phyloP scores from a whole-genome alignment of 176 grass and related monocot genomes.

The Lolium perenne region DNA sequence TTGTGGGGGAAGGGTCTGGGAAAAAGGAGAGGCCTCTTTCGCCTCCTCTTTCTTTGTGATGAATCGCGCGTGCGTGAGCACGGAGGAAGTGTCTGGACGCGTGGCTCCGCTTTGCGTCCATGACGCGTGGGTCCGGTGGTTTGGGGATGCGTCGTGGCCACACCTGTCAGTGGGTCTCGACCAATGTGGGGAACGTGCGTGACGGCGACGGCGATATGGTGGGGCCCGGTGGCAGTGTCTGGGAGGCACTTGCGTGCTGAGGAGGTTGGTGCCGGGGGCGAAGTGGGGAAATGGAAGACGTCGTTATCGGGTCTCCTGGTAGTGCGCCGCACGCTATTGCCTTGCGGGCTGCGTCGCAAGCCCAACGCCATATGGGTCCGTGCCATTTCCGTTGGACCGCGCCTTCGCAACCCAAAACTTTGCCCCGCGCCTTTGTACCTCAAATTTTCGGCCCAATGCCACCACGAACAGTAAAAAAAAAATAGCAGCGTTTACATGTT shows the following conservation, averaged over 20 bases:
- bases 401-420: too few relatives aligned
- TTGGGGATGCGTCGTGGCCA: not conserved
- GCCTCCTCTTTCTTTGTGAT: not conserved
- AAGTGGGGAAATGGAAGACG: not conserved
- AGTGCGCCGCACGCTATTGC: slow-evolving; percentile 20
- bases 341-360: not conserved
- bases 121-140: not conserved
- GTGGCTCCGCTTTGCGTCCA: not conserved
- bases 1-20: not conserved
- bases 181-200: not conserved
- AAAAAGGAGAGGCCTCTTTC: slow-evolving; percentile 33
- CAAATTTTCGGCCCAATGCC: too few relatives aligned
- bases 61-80: not conserved
- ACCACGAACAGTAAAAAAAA: too few relatives aligned
- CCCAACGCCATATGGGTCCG: too few relatives aligned
- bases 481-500: too few relatives aligned
- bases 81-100: slow-evolving; percentile 26
- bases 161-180: slow-evolving; percentile 14
- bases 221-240: slow-evolving; percentile 6
- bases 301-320: not conserved
- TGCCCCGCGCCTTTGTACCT: too few relatives aligned
- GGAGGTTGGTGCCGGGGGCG: slow-evolving; percentile 35
- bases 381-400: too few relatives aligned
- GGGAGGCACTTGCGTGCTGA: not conserved
- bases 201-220: not conserved